phyloP scores from a whole-genome alignment of 306 rosid species.

The Hippophae tibetana region DNA sequence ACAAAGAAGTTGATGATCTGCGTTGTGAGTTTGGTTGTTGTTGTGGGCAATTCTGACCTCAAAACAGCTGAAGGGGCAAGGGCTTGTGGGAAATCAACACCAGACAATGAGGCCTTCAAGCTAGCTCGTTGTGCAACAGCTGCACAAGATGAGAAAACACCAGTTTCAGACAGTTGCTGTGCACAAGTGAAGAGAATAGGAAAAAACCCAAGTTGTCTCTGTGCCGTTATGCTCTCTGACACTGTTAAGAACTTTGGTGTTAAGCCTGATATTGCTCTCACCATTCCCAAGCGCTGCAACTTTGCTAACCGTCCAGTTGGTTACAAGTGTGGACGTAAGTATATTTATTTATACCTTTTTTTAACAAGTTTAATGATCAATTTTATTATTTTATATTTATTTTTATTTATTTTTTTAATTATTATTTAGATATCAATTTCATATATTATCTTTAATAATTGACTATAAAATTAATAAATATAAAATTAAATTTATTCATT shows the following conservation, averaged over 20 bases:
- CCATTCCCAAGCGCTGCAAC: conserved; percentile 68
- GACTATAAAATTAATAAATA: no score
- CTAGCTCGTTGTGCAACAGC: conserved; percentile 52
- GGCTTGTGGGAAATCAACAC: conserved; percentile 46
- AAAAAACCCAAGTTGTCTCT: conserved; percentile 44
- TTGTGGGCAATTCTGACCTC: conserved; percentile 18
- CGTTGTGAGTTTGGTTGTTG: conserved; percentile 27
- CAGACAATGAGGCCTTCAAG: conserved; percentile 48
- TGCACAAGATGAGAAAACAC: conserved; percentile 40
- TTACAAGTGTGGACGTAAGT: conserved; percentile 58
- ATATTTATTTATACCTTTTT: background rate
- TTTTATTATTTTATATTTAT: no score
- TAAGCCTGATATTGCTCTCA: conserved; percentile 33
- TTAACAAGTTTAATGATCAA: no score
- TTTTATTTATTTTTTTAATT: no score
- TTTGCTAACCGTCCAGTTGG: conserved; percentile 51
- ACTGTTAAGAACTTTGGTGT: conserved; percentile 36
- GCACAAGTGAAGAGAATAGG: conserved; percentile 33
- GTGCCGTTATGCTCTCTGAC: conserved; percentile 48
- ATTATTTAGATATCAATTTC: no score
- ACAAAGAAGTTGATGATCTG: conserved; percentile 26
- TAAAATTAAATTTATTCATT: no score
- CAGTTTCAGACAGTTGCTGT: conserved; percentile 40
- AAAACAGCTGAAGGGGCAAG: conserved; percentile 33
- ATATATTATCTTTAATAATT: no score